Conservation (phyloP, 2,329 filamentous ascomycete species). For the Capronia epimyces region DNA sequence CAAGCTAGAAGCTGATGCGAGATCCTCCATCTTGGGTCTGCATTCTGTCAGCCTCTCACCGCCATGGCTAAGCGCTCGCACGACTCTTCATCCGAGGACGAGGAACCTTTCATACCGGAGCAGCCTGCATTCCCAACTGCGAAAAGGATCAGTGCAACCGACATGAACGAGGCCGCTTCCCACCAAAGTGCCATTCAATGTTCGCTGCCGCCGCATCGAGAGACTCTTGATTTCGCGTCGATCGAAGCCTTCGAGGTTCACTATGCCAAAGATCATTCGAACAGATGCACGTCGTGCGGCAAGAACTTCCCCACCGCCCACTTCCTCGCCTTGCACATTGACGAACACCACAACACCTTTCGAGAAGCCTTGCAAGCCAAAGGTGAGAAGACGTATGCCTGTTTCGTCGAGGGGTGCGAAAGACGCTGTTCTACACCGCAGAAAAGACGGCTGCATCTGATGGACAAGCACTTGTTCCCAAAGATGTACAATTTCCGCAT, state of each 20-base stretch:
- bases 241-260: conserved; percentile 83
- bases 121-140: conserved; percentile 30
- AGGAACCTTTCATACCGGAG: conserved; percentile 16
- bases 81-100: conserved; percentile 43
- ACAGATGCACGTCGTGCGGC: conserved; percentile 77
- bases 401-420: conserved; percentile 85
- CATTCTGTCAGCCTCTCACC: conserved; percentile 8
- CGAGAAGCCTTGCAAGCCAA: conserved; percentile 64
- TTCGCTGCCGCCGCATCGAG: conserved; percentile 70
- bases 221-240: conserved; percentile 63
- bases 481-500: conserved; percentile 82
- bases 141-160: conserved; percentile 37
- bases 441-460: conserved; percentile 80
- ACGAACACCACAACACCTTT: conserved; percentile 85
- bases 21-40: background rate
- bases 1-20: background rate
- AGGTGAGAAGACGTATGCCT: conserved; percentile 84
- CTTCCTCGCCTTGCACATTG: conserved; percentile 75
- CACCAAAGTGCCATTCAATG: conserved; percentile 63
- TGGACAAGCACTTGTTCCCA: conserved; percentile 92
- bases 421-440: conserved; percentile 74
- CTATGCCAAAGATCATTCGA: conserved; percentile 72
- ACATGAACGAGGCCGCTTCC: conserved; percentile 34
- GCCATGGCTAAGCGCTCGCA: conserved; percentile 58
- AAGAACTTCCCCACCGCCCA: conserved; percentile 84